A percentile compares a stretch with the other conserved stretches of the same genome.
Conservation (phyloP, 1,284 basidiomycete genomes). For the Heterobasidion occidentale region DNA sequence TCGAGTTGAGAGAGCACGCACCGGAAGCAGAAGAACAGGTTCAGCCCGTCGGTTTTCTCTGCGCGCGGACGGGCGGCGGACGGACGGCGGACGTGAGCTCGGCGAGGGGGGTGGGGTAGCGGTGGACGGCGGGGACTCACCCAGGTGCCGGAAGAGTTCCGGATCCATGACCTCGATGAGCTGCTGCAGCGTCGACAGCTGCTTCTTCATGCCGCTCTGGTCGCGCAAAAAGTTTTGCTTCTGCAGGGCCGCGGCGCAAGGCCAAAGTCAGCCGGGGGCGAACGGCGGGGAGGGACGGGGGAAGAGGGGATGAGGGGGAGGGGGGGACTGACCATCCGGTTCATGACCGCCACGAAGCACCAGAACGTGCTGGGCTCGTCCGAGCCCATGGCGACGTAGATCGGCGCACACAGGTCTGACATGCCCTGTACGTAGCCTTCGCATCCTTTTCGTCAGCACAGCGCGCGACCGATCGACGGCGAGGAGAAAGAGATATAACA, state of each 20-base stretch:
- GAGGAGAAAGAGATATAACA: too few relatives aligned
- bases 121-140: conserved; percentile 27
- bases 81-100: not conserved
- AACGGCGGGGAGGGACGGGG: not conserved
- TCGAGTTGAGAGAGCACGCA: conserved; percentile 24
- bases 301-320: not conserved
- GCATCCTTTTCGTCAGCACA: conserved; percentile 8
- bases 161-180: conserved; percentile 92
- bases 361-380: conserved; percentile 92
- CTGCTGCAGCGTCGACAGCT: conserved; percentile 84
- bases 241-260: conserved; percentile 28
- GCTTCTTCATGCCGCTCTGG: conserved; percentile 96
- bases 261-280: not conserved
- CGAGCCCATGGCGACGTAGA: conserved; percentile 87
- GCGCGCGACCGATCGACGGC: conserved; percentile 11
- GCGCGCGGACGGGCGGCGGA: conserved; percentile 5
- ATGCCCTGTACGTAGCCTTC: conserved; percentile 92
- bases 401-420: conserved; percentile 92
- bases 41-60: conserved; percentile 88
- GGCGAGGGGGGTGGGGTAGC: not conserved
- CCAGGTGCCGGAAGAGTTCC: conserved; percentile 82
- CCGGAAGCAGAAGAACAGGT: conserved; percentile 98
- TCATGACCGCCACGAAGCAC: conserved; percentile 94
- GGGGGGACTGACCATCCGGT: conserved; percentile 68
- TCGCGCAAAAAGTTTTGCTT: conserved; percentile 94